A percentile compares a stretch with the other conserved stretches of the same genome.
phyloP scores from a whole-genome alignment of 768 basidiomycete species.

The Crassisporium funariophilum region DNA sequence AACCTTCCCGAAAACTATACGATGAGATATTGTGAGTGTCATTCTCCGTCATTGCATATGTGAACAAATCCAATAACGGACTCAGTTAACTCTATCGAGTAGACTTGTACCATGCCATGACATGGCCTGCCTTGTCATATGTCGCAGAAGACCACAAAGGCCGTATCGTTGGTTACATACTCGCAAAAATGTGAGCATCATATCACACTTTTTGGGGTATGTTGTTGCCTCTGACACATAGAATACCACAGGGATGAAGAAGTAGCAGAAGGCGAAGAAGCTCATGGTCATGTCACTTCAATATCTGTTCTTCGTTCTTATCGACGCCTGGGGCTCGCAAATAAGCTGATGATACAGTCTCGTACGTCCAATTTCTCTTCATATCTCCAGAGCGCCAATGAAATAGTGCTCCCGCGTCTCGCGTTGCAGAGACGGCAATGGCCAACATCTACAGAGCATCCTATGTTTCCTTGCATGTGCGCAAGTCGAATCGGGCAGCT shows the following conservation, averaged over 20 bases:
- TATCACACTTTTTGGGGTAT: too few relatives aligned
- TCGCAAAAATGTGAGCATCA: constrained; percentile 95
- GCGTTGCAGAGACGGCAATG: constrained; percentile 83
- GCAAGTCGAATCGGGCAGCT: constrained; percentile 94
- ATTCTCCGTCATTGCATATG: not conserved
- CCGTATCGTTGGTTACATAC: constrained; percentile 91
- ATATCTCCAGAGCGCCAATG: constrained; percentile 1
- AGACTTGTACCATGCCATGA: constrained; percentile 90
- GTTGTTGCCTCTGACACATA: too few relatives aligned
- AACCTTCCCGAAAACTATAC: constrained; percentile 96
- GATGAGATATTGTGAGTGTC: constrained; percentile 69
- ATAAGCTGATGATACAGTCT: constrained; percentile 93
- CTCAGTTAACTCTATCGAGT: not conserved
- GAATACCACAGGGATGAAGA: constrained; percentile 81
- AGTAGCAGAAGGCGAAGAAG: constrained; percentile 58
- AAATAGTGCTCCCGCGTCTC: not conserved
- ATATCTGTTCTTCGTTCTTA: constrained; percentile 93
- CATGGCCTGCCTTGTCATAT: constrained; percentile 95
- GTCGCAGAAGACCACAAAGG: constrained; percentile 93
- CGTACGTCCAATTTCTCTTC: constrained; percentile 55
- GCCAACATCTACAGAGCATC: constrained; percentile 79
- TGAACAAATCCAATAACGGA: not conserved
- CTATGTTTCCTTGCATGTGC: constrained; percentile 91
- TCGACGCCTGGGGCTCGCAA: constrained; percentile 88
- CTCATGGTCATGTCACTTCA: constrained; percentile 95